Base-by-base conservation (phyloP, 371 early-diverging fungal species). In the Mucor velutinosus region DNA sequence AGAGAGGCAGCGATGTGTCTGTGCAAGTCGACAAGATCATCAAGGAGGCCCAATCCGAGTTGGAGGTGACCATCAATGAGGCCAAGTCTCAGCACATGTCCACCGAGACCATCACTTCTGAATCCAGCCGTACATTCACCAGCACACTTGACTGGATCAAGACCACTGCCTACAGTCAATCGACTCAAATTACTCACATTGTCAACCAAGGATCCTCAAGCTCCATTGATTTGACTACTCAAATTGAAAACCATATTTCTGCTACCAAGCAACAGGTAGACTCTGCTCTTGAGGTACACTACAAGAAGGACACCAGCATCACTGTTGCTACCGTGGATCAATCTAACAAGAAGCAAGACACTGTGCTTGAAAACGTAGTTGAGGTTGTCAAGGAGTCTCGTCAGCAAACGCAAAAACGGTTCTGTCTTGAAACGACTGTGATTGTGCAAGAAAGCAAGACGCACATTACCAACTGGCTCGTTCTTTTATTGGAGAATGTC, bases 401-500 rank as follows among this genome's bases (percentile, higher is more conserved):
- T 23, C 74, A 74, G 33, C 73, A 80, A 56, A 69, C 65, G 19
- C 69, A 75, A 39, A 69, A 77, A 58, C 71, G 77, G 27, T 61
- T 73, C 14, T 64, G 49, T 14, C 70, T 73, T 17, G 77, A 80
- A 62, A 57, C 77, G 12, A 63, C 66, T 14, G 47, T 76, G 0
- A 74, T 74, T 68, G 74, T 71, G 30, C 70, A 77, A 66, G 76
- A 77, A 45, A 74, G 70, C 53, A 75, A 77, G 65, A 64, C 62
- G 3, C 62, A 67, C 21, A 23, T 77, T 12, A 66, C 62, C 29
- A 72, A 47, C 65, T 77, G 76, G 74, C 72, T 76, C 17, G 77
- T 76, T 7, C 45, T 70, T 11, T 64, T 80, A 2, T 59, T 75
- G 43, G 67, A 74, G 33, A 67, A 61, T 15, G 60, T 80, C 15